These are phyloP conservation scores for Colletotrichum godetiae DNA, from an alignment of 2,329 filamentous ascomycete genomes.

Conservation along the genomic window DNA sequence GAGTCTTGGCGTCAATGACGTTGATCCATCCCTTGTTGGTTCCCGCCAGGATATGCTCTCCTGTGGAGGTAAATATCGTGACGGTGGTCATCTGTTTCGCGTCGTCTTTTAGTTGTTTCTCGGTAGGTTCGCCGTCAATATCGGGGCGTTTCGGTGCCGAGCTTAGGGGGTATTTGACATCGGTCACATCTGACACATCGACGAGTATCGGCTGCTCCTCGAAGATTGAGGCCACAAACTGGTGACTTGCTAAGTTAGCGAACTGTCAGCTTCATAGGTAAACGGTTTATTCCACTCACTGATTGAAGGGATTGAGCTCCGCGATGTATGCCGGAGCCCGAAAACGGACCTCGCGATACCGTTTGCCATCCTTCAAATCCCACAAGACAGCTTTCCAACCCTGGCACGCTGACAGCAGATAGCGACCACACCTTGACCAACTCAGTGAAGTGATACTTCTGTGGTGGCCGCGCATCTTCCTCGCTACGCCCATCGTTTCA, in stretches of 20 bases:
- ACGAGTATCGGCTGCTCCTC: conserved; percentile 93
- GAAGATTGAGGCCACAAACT: conserved; percentile 92
- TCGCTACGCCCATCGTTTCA: conserved; percentile 95
- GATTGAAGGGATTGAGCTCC: conserved; percentile 91
- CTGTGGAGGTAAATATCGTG: conserved; percentile 86
- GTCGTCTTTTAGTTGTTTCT: conserved; percentile 91
- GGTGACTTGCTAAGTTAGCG: conserved; percentile 52
- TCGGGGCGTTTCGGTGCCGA: conserved; percentile 83
- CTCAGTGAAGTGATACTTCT: conserved; percentile 94
- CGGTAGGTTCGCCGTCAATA: conserved; percentile 76
- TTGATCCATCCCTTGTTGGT: conserved; percentile 98
- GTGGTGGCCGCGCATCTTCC: conserved; percentile 93
- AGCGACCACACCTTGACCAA: conserved; percentile 93
- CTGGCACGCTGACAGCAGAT: conserved; percentile 91
- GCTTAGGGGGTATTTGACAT: conserved; percentile 81
- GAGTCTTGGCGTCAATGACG: conserved; percentile 86
- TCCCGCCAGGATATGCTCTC: conserved; percentile 89
- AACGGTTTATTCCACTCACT: conserved; percentile 62
- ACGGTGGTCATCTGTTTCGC: conserved; percentile 96
- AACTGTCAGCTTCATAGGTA: neutral
- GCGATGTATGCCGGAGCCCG: conserved; percentile 95
- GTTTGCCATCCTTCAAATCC: conserved; percentile 80
- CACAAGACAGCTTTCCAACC: conserved; percentile 97
- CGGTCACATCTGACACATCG: conserved; percentile 76
- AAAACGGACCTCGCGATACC: conserved; percentile 88